Conservation (phyloP, 371 early-diverging fungal species). For the Apophysomyces trapeziformis region DNA sequence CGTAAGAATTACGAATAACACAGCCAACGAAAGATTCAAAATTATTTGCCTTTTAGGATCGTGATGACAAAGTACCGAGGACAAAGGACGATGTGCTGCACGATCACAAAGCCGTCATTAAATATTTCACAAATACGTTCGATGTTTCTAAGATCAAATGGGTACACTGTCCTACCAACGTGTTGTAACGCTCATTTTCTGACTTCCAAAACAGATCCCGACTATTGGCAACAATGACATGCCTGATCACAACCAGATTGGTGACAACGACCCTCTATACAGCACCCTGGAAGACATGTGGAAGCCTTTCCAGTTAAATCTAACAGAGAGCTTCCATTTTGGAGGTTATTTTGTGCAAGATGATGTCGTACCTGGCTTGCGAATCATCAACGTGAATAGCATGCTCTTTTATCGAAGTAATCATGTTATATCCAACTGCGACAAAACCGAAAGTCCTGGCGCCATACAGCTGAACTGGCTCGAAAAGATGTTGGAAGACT, state of each 20-base stretch:
- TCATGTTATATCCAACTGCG: slow-evolving; percentile 69
- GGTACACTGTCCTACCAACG: slow-evolving; percentile 20
- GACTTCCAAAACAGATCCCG: slow-evolving; percentile 31
- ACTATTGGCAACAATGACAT: slow-evolving; percentile 56
- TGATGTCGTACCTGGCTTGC: slow-evolving; percentile 49
- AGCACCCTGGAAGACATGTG: slow-evolving; percentile 29
- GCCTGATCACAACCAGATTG: slow-evolving; percentile 33
- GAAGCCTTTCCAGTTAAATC: slow-evolving; percentile 32
- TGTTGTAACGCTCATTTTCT: background rate
- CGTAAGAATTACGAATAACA: slow-evolving; percentile 22
- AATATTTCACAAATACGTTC: slow-evolving; percentile 35
- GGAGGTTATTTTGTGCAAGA: slow-evolving; percentile 71
- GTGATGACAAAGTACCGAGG: slow-evolving; percentile 35
- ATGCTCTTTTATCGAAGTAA: slow-evolving; percentile 75
- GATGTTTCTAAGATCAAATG: slow-evolving; percentile 30
- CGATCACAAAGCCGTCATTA: slow-evolving; percentile 34
- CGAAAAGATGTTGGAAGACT: slow-evolving; percentile 20
- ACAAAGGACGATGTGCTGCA: slow-evolving; percentile 30
- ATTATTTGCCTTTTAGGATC: slow-evolving; percentile 24
- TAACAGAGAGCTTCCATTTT: slow-evolving; percentile 19
- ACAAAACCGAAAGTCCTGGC: slow-evolving; percentile 25
- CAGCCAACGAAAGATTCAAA: background rate
- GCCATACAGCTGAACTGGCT: slow-evolving; percentile 41
- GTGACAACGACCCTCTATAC: slow-evolving; percentile 28
- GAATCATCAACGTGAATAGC: slow-evolving; percentile 72